Base-by-base conservation (phyloP, 352 stramenopile species). In the Phytophthora fragariaefolia region DNA sequence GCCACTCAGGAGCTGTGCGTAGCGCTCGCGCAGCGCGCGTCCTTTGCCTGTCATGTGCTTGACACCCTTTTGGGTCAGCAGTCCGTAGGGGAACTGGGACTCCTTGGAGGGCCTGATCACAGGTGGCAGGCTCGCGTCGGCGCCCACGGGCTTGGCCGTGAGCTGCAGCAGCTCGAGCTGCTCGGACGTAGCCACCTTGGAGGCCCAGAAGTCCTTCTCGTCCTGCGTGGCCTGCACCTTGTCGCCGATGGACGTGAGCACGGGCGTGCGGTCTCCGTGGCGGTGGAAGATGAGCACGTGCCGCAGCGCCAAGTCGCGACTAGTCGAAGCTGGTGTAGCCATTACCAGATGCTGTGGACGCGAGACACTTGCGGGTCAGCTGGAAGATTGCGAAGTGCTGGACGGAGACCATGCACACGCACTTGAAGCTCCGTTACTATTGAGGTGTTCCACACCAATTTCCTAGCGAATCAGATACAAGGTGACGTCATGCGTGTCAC, bases 251-350 rank as follows among this genome's bases (percentile, higher is more conserved):
- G 73, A 62, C 24, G 80, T 83, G 34, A 93, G 74, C 54, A 96
- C 79, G 5, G 87, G 87, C 53, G 85, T 82, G 46, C 87, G 84
- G 64, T 96, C 87, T 51, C 87, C 87, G 53, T 94, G 87, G 55
- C 87, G 87, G 55, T 94, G 85, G 66, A 93, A 90, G 27, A 93
- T 69, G 51, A 96, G 69, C 59, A 91, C 87, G 63, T 96, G 85
- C 38, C 74, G 76, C 58, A 94, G 65, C 50, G 70, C 57, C 28
- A 94, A 70, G 43, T 79, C 67, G 61, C 57, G 58, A 63, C 48
- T 53, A 64, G 58, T 26, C 9, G 61, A 58, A 38, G 62, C 7
- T 13, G 46, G 51, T 61, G 64, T 67, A 57, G 69, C 36, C 69
- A 77, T 77, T 43, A 62, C 57, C 23, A 48, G 50, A 43, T 24